phyloP scores from a whole-genome alignment of 1,284 basidiomycete genomes.

The Laetiporus sulphureus region DNA sequence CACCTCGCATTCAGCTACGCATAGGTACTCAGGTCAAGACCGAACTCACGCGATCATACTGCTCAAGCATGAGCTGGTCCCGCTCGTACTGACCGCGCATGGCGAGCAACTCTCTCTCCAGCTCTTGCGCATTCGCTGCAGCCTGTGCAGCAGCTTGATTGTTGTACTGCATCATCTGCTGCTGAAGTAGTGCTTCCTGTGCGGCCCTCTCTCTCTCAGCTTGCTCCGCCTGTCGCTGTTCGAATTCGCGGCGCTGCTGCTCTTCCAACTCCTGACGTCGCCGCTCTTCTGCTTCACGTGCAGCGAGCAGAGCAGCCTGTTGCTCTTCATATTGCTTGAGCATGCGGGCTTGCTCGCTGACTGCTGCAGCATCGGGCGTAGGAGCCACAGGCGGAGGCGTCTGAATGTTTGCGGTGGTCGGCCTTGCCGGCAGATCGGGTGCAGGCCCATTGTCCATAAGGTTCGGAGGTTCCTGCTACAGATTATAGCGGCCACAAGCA shows the following conservation, averaged over 20 bases:
- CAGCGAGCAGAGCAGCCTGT: conserved; percentile 75
- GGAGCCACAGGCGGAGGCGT: conserved; percentile 64
- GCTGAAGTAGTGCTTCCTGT: conserved; percentile 82
- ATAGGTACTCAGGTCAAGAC: neutral
- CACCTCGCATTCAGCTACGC: conserved; percentile 4
- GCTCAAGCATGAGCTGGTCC: conserved; percentile 96
- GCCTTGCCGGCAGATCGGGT: conserved; percentile 86
- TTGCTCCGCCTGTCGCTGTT: conserved; percentile 84
- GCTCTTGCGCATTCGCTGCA: conserved; percentile 66
- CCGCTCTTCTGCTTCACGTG: conserved; percentile 81
- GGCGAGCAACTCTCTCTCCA: conserved; percentile 87
- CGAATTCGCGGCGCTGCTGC: conserved; percentile 85
- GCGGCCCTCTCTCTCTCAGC: conserved; percentile 85
- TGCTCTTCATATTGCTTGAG: conserved; percentile 97
- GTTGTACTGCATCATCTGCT: conserved; percentile 73
- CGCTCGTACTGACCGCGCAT: conserved; percentile 98
- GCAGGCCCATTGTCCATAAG: conserved; percentile 78
- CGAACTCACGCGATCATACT: conserved; percentile 82
- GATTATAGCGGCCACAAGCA: conserved; percentile 6
- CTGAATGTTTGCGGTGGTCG: conserved; percentile 52
- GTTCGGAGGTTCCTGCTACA: conserved; percentile 94
- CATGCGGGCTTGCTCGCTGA: conserved; percentile 92
- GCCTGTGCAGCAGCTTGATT: conserved; percentile 68
- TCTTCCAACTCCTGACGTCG: conserved; percentile 73
- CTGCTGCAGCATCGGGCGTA: conserved; percentile 67